These are phyloP conservation scores for Cenchrus purpureus DNA, from an alignment of 176 grass and related monocot species.

Conservation along the genomic window DNA sequence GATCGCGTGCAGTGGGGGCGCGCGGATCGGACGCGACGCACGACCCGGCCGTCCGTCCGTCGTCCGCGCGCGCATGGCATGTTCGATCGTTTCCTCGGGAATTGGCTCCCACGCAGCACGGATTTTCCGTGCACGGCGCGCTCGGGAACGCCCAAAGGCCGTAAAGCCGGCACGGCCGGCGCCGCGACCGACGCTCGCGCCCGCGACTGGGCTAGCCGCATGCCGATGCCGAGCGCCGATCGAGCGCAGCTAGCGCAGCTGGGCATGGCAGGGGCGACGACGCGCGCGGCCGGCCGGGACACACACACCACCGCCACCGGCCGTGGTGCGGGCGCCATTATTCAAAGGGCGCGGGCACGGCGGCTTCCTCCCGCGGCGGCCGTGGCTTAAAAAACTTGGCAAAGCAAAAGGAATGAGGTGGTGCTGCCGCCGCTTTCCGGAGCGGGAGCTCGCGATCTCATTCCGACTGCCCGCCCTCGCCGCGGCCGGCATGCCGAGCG, in stretches of 20 bases:
- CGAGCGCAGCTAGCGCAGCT: too few species aligned
- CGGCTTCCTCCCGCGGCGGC: too few species aligned
- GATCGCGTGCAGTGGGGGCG: not conserved
- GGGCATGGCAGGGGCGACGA: too few species aligned
- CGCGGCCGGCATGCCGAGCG: too few species aligned
- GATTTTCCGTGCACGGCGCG: constrained; percentile 74
- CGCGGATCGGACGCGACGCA: not conserved
- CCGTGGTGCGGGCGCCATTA: constrained; percentile 31
- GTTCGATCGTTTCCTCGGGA: constrained; percentile 45
- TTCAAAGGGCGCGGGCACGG: constrained; percentile 38
- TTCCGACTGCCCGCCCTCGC: constrained; percentile 47
- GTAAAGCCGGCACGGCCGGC: constrained; percentile 54
- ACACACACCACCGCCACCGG: too few species aligned
- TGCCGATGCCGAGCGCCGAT: not conserved
- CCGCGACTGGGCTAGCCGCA: not conserved
- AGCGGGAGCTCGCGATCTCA: constrained; percentile 61
- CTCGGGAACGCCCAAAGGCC: constrained; percentile 73
- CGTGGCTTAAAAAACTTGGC: constrained; percentile 40
- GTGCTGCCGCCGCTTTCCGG: constrained; percentile 76
- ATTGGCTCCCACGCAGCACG: constrained; percentile 83
- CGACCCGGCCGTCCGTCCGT: not conserved
- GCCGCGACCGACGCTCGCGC: constrained; percentile 47
- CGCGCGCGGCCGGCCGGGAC: too few species aligned
- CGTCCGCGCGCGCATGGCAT: not conserved
- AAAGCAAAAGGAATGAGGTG: constrained; percentile 66